A percentile compares a stretch with the other conserved stretches of the same genome.
These are phyloP conservation scores for Coniferiporia weirii DNA, from an alignment of 1,284 basidiomycete genomes.

Conservation along the genomic window DNA sequence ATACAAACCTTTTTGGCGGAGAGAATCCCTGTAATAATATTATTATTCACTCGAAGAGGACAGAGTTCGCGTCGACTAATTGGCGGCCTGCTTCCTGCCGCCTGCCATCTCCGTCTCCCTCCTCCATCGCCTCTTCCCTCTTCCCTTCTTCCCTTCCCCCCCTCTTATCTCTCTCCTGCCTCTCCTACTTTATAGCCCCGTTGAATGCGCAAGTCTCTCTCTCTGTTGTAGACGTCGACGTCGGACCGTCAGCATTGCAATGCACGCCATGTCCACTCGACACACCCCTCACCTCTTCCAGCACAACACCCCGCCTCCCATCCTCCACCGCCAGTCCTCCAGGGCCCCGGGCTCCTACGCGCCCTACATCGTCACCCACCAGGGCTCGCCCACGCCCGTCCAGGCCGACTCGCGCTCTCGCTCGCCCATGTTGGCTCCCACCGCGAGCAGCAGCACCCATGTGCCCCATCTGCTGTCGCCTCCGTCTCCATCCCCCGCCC, in stretches of 20 bases:
- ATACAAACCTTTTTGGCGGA: too few species aligned
- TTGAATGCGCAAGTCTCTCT: neutral
- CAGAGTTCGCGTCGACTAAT: too few species aligned
- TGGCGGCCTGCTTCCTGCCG: conserved; percentile 1
- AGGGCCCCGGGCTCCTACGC: conserved; percentile 3
- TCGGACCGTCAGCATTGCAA: neutral
- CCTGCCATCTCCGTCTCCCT: neutral
- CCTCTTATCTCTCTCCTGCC: neutral
- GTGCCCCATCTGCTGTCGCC: conserved; percentile 15
- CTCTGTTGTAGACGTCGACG: neutral
- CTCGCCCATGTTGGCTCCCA: conserved; percentile 3
- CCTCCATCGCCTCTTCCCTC: neutral
- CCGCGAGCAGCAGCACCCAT: conserved; percentile 1
- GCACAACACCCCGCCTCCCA: conserved; percentile 2
- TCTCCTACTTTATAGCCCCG: too few species aligned
- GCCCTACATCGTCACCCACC: conserved; percentile 9
- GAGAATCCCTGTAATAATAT: too few species aligned
- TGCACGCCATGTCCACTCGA: conserved; percentile 5
- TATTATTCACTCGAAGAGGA: too few species aligned
- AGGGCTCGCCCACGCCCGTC: neutral
- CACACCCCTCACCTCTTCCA: conserved; percentile 2
- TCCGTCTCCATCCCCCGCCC: conserved; percentile 21
- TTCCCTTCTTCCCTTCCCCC: neutral
- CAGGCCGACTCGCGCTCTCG: neutral
- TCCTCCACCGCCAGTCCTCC: neutral